Evolutionary conservation across 1,284 basidiomycete genomes (phyloP), one percentile per base, ranked within the genome.

Genomic region (Tylopilus sp.): DNA sequence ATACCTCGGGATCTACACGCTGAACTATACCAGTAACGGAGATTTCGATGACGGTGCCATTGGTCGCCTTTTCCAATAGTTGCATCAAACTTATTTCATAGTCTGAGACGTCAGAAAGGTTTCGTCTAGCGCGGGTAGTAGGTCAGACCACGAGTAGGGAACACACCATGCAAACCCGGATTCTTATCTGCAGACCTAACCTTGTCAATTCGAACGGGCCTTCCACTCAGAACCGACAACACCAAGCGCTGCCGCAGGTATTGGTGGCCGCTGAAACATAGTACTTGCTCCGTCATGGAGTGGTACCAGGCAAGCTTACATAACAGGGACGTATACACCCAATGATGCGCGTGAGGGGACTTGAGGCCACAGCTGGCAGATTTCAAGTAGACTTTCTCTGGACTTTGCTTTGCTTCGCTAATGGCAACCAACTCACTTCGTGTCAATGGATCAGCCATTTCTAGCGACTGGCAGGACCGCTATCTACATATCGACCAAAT

Each of bases 21-120:
- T 34, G 12, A 9, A 39, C 41, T 78, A 52, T 54, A 91, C 91
- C 92, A 12, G 97, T 99, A 16, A 96, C 89, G 2, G 92, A 96
- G 49, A 99, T 99, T 67, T 99, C 97, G 54, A 99, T 92, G 23
- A 91, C 73, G 7, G 91, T 92, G 1, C 97, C 97, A 76, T 99
- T 98, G 4, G 95, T 97, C 2, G 92, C 73, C 64, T 93, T 94
- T 67, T 99, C 96, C 23, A 99, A 63, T 12, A 99, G 71, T 19
- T 97, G 76, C 37, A 99, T 67, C 28, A 98, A 79, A 61, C 90
- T 96, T 46, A 97, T 85, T 73, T 99, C 97, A 68, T 89, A 97
- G 65, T 98, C 95, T 89, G 59, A 25, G 4, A 49, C 25, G 39
- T 42, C 44, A 46, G 35, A 44, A 43, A 40, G 25, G 25, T 33